Conservation (phyloP, 2,329 filamentous ascomycete species). For the Apiospora phragmitis region DNA sequence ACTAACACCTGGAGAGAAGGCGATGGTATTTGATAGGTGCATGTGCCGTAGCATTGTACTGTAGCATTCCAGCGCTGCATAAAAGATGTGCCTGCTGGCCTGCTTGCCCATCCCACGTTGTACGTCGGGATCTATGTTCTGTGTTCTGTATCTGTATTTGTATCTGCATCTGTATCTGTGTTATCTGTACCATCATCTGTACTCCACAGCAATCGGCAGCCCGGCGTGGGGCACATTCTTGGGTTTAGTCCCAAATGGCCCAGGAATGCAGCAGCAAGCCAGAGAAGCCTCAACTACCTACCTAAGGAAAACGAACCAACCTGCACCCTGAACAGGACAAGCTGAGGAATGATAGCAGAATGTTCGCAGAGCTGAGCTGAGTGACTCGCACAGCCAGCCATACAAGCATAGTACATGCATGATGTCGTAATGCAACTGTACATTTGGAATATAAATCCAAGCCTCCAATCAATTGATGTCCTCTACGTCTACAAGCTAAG, state of each 20-base stretch:
- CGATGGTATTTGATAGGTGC: background rate
- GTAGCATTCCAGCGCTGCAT: background rate
- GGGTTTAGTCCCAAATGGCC: background rate
- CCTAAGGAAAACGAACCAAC: background rate
- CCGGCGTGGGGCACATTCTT: background rate
- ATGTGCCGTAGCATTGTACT: background rate
- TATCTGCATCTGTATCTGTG: background rate
- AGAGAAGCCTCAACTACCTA: slow-evolving; percentile 1
- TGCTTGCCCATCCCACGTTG: background rate
- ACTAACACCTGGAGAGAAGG: background rate
- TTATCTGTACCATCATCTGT: too few relatives aligned
- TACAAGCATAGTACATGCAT: background rate
- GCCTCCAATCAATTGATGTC: too few relatives aligned
- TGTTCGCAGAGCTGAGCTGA: background rate
- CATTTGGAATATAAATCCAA: background rate
- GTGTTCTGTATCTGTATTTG: background rate
- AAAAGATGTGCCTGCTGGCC: background rate
- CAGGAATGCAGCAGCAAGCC: background rate
- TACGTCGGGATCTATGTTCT: background rate
- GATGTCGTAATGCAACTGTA: background rate
- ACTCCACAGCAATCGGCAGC: background rate
- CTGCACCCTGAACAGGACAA: background rate
- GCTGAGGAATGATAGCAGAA: background rate
- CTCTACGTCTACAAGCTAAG: background rate
- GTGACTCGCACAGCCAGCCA: background rate